Evolutionary conservation across 306 rosid genomes (phyloP).

Genomic region (Gynostemma pentaphyllum): DNA sequence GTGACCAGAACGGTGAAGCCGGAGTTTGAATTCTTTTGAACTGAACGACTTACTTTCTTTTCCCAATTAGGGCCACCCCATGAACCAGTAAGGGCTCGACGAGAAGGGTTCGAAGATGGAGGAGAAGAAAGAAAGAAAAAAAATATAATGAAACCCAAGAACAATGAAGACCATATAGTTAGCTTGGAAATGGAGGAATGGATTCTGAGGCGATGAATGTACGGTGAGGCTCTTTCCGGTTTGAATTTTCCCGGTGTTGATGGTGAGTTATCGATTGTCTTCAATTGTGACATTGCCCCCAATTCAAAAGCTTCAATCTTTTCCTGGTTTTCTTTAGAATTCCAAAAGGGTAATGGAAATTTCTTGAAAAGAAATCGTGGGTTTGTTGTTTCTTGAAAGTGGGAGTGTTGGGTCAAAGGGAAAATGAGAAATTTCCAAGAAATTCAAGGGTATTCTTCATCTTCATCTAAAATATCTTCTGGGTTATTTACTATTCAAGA

Average conservation of each 20-base stretch:
- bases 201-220: constrained; percentile 44
- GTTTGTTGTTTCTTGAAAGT: background rate
- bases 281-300: constrained; percentile 44
- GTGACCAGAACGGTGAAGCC: constrained; percentile 55
- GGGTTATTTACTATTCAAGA: no score
- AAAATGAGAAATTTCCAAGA: no score
- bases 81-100: constrained; percentile 35
- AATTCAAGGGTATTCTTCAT: no score
- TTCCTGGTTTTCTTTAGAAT: background rate
- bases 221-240: constrained; percentile 46
- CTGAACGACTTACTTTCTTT: constrained; percentile 50
- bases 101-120: constrained; percentile 20
- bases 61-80: constrained; percentile 83
- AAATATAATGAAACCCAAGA: constrained; percentile 34
- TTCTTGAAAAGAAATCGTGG: no score
- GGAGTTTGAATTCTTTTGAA: constrained; percentile 22
- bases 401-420: no score
- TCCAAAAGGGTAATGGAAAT: no score
- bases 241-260: constrained; percentile 77
- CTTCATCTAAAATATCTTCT: no score
- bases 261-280: constrained; percentile 38
- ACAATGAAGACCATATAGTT: constrained; percentile 47
- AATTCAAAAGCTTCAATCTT: background rate
- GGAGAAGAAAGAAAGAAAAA: constrained; percentile 31
- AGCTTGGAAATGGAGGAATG: constrained; percentile 38